Evolutionary conservation across 2,329 filamentous ascomycete genomes (phyloP).

Genomic region (Pyricularia sp.): DNA sequence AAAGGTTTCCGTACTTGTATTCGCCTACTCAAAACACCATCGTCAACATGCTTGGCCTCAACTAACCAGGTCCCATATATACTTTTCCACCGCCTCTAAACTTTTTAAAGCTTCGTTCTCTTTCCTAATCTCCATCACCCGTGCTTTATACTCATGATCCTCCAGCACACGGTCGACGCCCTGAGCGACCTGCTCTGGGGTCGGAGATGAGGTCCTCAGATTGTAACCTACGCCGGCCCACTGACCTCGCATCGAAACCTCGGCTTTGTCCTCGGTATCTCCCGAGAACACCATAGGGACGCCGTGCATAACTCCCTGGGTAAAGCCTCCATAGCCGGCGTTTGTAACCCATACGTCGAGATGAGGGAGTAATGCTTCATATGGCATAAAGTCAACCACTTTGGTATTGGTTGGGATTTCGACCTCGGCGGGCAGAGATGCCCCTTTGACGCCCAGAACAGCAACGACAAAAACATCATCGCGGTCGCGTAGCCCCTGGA

Average conservation of each 20-base stretch:
- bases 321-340: conserved; percentile 33
- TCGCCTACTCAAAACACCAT: no score
- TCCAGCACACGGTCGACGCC: conserved; percentile 19
- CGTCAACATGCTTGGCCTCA: no score
- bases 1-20: no score
- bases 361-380: conserved; percentile 30
- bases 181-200: conserved; percentile 13
- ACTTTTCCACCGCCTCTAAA: no score
- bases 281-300: conserved; percentile 34
- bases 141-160: conserved; percentile 17
- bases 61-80: no score
- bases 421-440: not conserved
- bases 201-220: conserved; percentile 22
- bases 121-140: conserved; percentile 12
- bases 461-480: conserved; percentile 23
- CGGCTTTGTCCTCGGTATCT: conserved; percentile 26
- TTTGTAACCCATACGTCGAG: conserved; percentile 33
- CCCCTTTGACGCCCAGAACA: conserved; percentile 9
- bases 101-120: no score
- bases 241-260: conserved; percentile 26
- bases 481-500: conserved; percentile 25
- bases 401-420: conserved; percentile 21
- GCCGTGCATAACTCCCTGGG: conserved; percentile 29
- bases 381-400: conserved; percentile 33
- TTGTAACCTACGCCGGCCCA: conserved; percentile 32